Base-by-base conservation (phyloP, 371 early-diverging fungal genomes). In the Mortierella sp. region DNA sequence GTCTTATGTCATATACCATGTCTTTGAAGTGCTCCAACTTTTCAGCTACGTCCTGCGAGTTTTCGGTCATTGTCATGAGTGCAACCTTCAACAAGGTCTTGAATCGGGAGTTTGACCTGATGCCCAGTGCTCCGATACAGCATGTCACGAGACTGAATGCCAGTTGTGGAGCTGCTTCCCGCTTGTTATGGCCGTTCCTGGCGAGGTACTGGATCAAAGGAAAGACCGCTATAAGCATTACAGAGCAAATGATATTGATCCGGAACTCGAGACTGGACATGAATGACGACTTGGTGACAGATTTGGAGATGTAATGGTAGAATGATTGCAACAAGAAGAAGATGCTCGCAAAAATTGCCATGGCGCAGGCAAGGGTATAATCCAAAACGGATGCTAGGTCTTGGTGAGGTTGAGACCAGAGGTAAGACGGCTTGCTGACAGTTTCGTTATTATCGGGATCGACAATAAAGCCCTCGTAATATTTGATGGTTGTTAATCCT, bases 181-280 rank as follows among this genome's bases (percentile, higher is more conserved):
- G 63, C 28, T 64, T 65, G 1, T 48, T 60, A 48, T 58, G 63
- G 57, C 68, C 68, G 9, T 76, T 70, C 5, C 77, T 57, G 65
- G 71, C 67, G 36, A 71, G 21, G 58, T 55, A 76, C 55, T 76
- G 77, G 43, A 71, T 24, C 33, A 68, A 60, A 2, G 77, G 77
- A 55, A 68, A 76, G 16, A 63, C 41, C 0, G 52, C 72, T 7
- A 76, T 36, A 16, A 58, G 65, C 6, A 70, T 10, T 33, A 62
- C 45, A 1, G 77, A 76, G 45, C 47, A 58, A n/a, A 57, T 64
- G 28, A 76, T 71, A 60, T 76, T 70, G 60, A 76, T 19, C 38
- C 67, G 67, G 72, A 76, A 76, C 48, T 76, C 77, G 15, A 76
- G 53, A 24, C 77, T 76, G 21, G 72, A 66, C 77, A 71, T 67